These are phyloP conservation scores for Leptomonas pyrrhocoris DNA, from an alignment of 208 protist species.

Conservation along the genomic window DNA sequence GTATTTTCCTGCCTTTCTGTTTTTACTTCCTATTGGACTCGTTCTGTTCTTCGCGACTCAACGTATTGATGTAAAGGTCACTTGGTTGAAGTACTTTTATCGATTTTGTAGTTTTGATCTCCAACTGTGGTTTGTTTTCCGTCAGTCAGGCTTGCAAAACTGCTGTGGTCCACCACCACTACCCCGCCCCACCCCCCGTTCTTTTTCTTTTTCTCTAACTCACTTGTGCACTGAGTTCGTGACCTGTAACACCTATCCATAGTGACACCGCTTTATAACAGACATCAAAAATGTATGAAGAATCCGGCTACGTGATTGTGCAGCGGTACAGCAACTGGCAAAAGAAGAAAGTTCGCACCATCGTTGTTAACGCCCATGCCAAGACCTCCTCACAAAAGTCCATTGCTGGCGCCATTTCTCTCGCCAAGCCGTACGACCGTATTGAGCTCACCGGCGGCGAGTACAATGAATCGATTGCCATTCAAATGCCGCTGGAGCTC, in stretches of 20 bases:
- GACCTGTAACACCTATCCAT: neutral
- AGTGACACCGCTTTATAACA: neutral
- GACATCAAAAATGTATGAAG: constrained; percentile 17
- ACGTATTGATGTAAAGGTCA: too few relatives aligned
- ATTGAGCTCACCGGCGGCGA: constrained; percentile 86
- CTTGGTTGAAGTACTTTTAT: too few relatives aligned
- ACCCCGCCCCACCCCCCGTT: too few relatives aligned
- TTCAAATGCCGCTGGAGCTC: constrained; percentile 79
- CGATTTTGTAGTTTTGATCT: too few relatives aligned
- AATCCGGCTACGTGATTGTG: constrained; percentile 57
- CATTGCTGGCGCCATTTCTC: constrained; percentile 62
- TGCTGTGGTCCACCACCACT: too few relatives aligned
- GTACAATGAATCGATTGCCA: constrained; percentile 73
- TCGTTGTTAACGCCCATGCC: constrained; percentile 78
- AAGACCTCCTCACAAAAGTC: constrained; percentile 54
- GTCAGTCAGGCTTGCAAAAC: too few relatives aligned
- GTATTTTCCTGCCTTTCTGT: too few relatives aligned
- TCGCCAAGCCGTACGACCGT: constrained; percentile 86
- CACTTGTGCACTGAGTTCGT: too few relatives aligned
- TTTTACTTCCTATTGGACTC: too few relatives aligned
- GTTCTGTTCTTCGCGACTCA: too few relatives aligned
- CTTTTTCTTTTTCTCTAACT: too few relatives aligned
- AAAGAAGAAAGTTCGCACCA: constrained; percentile 86
- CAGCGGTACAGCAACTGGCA: constrained; percentile 86
- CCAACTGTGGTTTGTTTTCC: too few relatives aligned